Conservation (phyloP, 2,329 filamentous ascomycete genomes). For the Nigrograna mackinnonii region DNA sequence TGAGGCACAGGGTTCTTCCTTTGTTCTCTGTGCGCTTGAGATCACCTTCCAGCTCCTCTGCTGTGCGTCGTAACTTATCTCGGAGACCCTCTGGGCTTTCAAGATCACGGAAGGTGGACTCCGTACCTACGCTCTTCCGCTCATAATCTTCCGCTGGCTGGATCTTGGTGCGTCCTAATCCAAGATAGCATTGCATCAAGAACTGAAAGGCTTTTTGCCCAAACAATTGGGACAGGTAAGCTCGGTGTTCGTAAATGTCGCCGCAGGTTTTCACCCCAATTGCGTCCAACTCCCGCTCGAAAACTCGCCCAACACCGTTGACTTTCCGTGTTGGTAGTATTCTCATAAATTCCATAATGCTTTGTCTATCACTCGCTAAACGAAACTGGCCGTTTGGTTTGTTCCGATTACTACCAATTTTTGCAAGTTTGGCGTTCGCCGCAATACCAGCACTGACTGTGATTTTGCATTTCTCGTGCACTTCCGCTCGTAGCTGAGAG, state of each 20-base stretch:
- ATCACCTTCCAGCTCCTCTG: conserved; percentile 86
- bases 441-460: conserved; percentile 95
- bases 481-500: conserved; percentile 74
- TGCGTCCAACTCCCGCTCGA: conserved; percentile 87
- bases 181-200: conserved; percentile 80
- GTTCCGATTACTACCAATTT: conserved; percentile 93
- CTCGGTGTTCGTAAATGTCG: conserved; percentile 78
- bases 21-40: conserved; percentile 79
- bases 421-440: conserved; percentile 89
- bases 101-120: conserved; percentile 87
- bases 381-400: conserved; percentile 94
- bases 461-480: conserved; percentile 76
- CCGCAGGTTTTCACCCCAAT: conserved; percentile 88
- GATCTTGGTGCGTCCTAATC: conserved; percentile 81
- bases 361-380: conserved; percentile 70
- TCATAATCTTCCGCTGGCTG: conserved; percentile 88
- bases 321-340: conserved; percentile 85
- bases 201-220: conserved; percentile 92
- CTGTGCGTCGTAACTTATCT: conserved; percentile 77
- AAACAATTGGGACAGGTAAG: conserved; percentile 76
- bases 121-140: conserved; percentile 90
- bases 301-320: conserved; percentile 91
- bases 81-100: conserved; percentile 68
- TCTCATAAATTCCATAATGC: conserved; percentile 85
- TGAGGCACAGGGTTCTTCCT: conserved; percentile 87